Base-by-base conservation (phyloP, 441 rosid genomes). In the Arabidopsis hybrid region DNA sequence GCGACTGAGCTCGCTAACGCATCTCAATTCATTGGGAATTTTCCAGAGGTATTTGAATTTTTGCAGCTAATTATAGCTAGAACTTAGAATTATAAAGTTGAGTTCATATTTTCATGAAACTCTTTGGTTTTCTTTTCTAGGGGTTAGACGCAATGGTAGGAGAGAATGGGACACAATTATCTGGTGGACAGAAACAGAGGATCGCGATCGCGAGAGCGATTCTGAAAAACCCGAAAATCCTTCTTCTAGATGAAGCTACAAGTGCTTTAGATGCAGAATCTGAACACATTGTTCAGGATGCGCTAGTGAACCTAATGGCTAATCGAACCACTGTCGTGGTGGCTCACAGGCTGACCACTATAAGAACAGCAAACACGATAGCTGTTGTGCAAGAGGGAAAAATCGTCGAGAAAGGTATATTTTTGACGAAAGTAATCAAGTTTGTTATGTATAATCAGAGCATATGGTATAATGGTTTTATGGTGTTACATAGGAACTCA, bases 211-310 rank as follows among this genome's bases (percentile, higher is more conserved):
- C 95, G 0, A 80, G 98, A 78, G 98, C 98, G 1, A 89, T 92
- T 87, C 42, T 92, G 73, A 92, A 92, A 80, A 73, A 90, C 74
- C 98, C 98, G 0, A 92, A 87, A 79, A 85, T 92, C 72, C 89
- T 92, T 21, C 96, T 92, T 53, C 88, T 92, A 1, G 98, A 92
- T 71, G 98, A 92, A 84, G 98, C 98, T 59, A 92, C 98, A 14
- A 90, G 98, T 52, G 98, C 98, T 0, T 96, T 92, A n/a, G 96
- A 92, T 57, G 95, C 98, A 6, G 75, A 96, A 56, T 92, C 96
- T 1, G 98, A 90, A 79, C 88, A 85, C 79, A 85, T 88, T 40
- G 92, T 92, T 76, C 98, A 92, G 72, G 98, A 92, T 72, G 98
- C 98, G 13, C 69, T 92, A 13, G 95, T 89, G 51, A 95, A 94